Evolutionary conservation across 164 flowering plant genomes (phyloP), one percentile per base, ranked within the genome.

Genomic region (Cinnamomum micranthum): DNA sequence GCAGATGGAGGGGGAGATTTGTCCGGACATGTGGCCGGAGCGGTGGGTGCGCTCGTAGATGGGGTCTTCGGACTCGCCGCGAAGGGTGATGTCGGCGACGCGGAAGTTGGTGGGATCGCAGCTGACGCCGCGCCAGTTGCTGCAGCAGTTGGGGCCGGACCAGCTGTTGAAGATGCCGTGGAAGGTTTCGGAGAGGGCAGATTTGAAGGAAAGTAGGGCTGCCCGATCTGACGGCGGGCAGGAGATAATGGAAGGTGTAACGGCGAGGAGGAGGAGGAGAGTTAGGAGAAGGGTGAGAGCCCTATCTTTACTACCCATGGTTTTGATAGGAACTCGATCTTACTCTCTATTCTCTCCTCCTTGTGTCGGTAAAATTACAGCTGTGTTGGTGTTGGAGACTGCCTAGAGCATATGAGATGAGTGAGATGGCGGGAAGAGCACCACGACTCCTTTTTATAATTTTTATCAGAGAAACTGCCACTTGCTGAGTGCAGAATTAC

Each of bases 51-150:
- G 75, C 20, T 88, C 77, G 83, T 86, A 87, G 47, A 91, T 86
- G 7, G 94, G 95, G 33, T 93, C 97, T 76, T 92, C 94, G 2
- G 97, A 88, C 75, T 92, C 97, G 67, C 97, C 98, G 0, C 98
- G 88, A 50, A 95, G 90, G 82, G 73, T 89, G 69, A 95, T 82
- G 65, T 88, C 98, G 27, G 90, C 92, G 35, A 95, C 97, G 9
- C 87, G 89, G 73, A 71, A 77, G 11, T 77, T 79, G 11, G 67
- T 80, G 22, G 88, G 86, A 82, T 95, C 97, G 83, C 98, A 95
- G 77, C 86, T 85, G 24, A 95, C 84, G 35, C 98, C 97, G 81
- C 90, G 81, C 98, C 98, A 95, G 58, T 80, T 73, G 71, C 81
- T 78, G 80, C 98, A 92, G 51, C 98, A 94, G 75, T 92, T 90